Conservation (phyloP, 2,329 filamentous ascomycete genomes). For the Aspergillus sp. region DNA sequence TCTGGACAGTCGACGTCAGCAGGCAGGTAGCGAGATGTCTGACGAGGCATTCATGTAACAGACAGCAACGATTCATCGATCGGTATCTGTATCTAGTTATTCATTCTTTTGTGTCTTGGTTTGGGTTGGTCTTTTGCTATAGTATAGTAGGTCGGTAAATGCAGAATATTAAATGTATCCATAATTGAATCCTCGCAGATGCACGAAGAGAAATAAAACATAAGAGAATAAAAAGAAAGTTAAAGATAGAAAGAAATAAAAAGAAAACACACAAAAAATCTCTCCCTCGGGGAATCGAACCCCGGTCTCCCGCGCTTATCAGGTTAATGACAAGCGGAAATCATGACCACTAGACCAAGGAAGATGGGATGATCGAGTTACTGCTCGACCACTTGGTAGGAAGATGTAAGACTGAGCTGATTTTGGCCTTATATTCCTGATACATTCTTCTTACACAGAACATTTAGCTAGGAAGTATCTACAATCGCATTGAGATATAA, state of each 20-base stretch:
- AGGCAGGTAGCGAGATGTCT: slow-evolving; percentile 11
- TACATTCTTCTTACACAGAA: background rate
- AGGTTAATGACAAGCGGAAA: slow-evolving; percentile 10
- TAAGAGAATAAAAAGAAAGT: background rate
- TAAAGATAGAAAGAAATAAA: background rate
- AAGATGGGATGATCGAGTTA: background rate
- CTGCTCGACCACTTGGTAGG: too few relatives aligned
- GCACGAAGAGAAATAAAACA: background rate
- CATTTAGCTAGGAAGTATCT: background rate
- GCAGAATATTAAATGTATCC: too few relatives aligned
- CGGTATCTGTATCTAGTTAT: background rate
- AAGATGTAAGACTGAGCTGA: too few relatives aligned
- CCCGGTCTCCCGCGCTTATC: slow-evolving; percentile 29
- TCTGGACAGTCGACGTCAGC: slow-evolving; percentile 27
- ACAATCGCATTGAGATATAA: background rate
- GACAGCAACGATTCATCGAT: too few relatives aligned
- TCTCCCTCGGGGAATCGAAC: slow-evolving; percentile 25
- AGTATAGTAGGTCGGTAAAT: background rate
- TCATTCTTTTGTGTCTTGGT: background rate
- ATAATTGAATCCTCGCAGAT: background rate
- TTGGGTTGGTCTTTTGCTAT: background rate
- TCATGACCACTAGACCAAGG: slow-evolving; percentile 12
- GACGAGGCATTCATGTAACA: slow-evolving; percentile 24
- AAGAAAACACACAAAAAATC: background rate
- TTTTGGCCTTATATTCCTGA: too few relatives aligned